These are phyloP conservation scores for Hortiboletus flavorubellus DNA, from an alignment of 768 basidiomycete genomes.

Conservation along the genomic window DNA sequence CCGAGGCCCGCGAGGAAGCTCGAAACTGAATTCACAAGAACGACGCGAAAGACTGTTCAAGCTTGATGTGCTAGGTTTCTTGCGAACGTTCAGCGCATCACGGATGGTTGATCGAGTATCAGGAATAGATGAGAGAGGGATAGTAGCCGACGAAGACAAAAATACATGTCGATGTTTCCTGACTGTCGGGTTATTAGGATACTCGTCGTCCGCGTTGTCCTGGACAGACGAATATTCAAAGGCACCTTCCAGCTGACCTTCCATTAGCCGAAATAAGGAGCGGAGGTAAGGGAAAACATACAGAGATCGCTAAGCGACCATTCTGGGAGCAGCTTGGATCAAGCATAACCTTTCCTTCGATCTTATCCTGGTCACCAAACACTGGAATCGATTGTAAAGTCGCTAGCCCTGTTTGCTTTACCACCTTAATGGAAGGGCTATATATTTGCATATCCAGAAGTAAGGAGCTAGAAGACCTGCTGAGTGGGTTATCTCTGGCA, in stretches of 20 bases:
- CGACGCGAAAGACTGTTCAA: conserved; percentile 31
- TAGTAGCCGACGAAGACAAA: conserved; percentile 43
- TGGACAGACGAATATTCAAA: conserved; percentile 44
- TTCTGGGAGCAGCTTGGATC: conserved; percentile 48
- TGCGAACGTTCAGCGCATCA: conserved; percentile 39
- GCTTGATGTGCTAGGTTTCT: conserved; percentile 44
- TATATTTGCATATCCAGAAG: conserved; percentile 60
- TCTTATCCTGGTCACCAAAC: conserved; percentile 57
- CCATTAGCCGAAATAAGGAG: conserved; percentile 1
- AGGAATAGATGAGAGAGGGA: conserved; percentile 35
- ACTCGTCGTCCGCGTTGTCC: conserved; percentile 17
- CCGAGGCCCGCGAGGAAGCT: conserved; percentile 48
- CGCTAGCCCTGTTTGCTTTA: conserved; percentile 28
- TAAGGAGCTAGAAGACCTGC: conserved; percentile 37
- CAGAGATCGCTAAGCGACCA: conserved; percentile 58
- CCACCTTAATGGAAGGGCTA: conserved; percentile 58
- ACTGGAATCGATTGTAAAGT: conserved; percentile 40
- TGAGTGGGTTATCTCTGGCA: conserved; percentile 5
- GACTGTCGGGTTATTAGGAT: conserved; percentile 19
- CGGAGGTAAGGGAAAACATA: conserved; percentile 24
- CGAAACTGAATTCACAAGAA: conserved; percentile 50
- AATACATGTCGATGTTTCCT: conserved; percentile 44
- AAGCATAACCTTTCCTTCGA: conserved; percentile 58
- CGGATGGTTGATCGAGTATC: conserved; percentile 26
- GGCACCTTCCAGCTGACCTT: conserved; percentile 55